Conservation (phyloP, 2,329 filamentous ascomycete genomes). For the Phoma sp. region DNA sequence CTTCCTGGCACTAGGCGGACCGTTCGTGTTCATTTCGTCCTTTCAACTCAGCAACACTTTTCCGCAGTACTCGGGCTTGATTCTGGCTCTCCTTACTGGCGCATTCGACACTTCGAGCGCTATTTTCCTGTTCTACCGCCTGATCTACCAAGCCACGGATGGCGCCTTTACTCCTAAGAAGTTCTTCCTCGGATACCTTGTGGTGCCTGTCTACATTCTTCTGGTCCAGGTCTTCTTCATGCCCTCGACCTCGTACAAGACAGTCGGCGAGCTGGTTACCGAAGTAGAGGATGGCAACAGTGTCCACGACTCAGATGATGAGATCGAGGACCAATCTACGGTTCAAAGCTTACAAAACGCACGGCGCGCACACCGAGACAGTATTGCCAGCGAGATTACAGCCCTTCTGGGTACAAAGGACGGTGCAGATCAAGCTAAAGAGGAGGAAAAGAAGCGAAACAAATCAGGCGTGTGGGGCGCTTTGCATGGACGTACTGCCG, state of each 20-base stretch:
- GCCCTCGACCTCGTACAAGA: constrained; percentile 57
- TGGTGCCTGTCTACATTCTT: constrained; percentile 56
- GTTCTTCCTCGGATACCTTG: constrained; percentile 58
- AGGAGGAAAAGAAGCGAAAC: constrained; percentile 72
- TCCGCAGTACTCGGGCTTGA: constrained; percentile 57
- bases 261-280: constrained; percentile 78
- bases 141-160: constrained; percentile 54
- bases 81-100: constrained; percentile 58
- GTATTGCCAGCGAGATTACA: constrained; percentile 73
- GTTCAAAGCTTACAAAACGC: constrained; percentile 59
- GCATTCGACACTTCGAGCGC: constrained; percentile 59
- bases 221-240: constrained; percentile 55
- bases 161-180: constrained; percentile 53
- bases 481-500: constrained; percentile 74
- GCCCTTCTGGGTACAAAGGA: constrained; percentile 71
- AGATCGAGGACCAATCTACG: constrained; percentile 57
- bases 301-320: constrained; percentile 62
- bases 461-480: constrained; percentile 85
- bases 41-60: constrained; percentile 61
- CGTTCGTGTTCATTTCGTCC: constrained; percentile 59
- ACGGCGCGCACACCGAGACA: constrained; percentile 65
- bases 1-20: constrained; percentile 57
- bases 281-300: constrained; percentile 65
- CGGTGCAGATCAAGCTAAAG: constrained; percentile 66
- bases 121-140: constrained; percentile 55